Base-by-base conservation (phyloP, 805 yeast species). In the Yarrowia deformans region DNA sequence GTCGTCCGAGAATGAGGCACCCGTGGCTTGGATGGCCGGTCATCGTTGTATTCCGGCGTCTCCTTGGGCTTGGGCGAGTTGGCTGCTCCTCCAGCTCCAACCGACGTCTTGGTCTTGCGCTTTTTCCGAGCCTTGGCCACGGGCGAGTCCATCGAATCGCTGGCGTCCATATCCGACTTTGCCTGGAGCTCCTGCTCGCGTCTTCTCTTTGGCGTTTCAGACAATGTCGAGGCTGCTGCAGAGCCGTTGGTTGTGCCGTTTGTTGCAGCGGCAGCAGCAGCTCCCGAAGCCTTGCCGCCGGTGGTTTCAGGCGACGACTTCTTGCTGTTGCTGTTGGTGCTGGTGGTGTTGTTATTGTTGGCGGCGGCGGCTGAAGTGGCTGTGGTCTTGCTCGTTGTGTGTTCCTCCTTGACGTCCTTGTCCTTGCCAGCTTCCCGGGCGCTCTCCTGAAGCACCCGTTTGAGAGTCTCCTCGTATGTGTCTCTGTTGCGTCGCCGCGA, bases 11-110 rank as follows among this genome's bases (percentile, higher is more conserved):
- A 87, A 70, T 89, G 89, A 8, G 97, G 98, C 54, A 87, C 81
- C 69, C 97, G 85, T 14, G 98, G 97, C 73, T 87, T 90, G 58
- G 91, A 88, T 1, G 94, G 90, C 76, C 89, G 90, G 71, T 84
- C 87, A 52, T 70, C 71, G 63, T 70, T 70, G 34, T 69, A 67
- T 40, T 70, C 71, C 18, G 70, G 42, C 46, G 70, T 50, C 34
- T 39, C 70, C 40, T 46, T 49, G 32, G 55, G 50, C 23, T 42
- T 35, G 12, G 70, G 39, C 40, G 69, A 63, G 52, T 46, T 66
- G 40, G 50, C 19, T 1, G 69, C 63, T 16, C 52, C 52, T 19
- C 35, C 43, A 6, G 55, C 23, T 12, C 55, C 55, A 12, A 12
- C 55, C 2, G 67, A 23, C 67, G 68, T 63, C 48, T 63, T 63